Percentiles rank a stretch among this genome's conserved stretches.
These are phyloP conservation scores for Dissophora ornata DNA, from an alignment of 192 early-diverging fungal genomes.

Conservation along the genomic window DNA sequence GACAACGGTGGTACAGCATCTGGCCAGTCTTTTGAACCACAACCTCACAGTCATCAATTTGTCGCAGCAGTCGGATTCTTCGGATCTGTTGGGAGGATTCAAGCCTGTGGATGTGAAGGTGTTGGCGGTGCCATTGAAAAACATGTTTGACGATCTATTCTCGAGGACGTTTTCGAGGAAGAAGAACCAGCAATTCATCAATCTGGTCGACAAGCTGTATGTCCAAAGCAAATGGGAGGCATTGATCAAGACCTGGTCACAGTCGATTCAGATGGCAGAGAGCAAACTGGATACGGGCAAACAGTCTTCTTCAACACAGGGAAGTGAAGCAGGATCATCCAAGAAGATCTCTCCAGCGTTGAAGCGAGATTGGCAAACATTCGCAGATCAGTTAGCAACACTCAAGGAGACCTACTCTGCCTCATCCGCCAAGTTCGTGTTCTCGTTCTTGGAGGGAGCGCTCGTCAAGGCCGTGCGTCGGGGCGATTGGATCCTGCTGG, in stretches of 20 bases:
- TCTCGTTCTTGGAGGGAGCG: conserved; percentile 94
- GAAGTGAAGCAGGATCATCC: conserved; percentile 36
- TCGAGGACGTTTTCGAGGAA: conserved; percentile 86
- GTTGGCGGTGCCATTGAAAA: conserved; percentile 82
- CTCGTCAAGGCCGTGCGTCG: conserved; percentile 88
- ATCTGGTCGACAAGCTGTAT: conserved; percentile 78
- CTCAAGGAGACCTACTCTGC: conserved; percentile 82
- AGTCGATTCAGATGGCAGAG: conserved; percentile 84
- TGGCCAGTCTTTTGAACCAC: conserved; percentile 81
- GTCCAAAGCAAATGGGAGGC: conserved; percentile 86
- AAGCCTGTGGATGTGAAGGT: conserved; percentile 91
- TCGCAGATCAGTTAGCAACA: conserved; percentile 67
- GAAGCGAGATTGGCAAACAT: conserved; percentile 78
- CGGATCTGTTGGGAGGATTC: conserved; percentile 96
- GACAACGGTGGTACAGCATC: conserved; percentile 93
- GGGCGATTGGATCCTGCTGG: conserved; percentile 97
- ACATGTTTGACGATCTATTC: conserved; percentile 90
- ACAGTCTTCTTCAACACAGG: conserved; percentile 22
- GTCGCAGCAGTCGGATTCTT: conserved; percentile 94
- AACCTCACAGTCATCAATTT: conserved; percentile 94
- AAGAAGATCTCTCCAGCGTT: conserved; percentile 60
- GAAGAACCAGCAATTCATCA: conserved; percentile 88
- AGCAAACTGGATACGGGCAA: conserved; percentile 53
- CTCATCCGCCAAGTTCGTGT: conserved; percentile 75
- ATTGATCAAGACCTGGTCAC: conserved; percentile 77